Base-by-base conservation (phyloP, 192 early-diverging fungal species). In the Chytriomyces hyalinus region DNA sequence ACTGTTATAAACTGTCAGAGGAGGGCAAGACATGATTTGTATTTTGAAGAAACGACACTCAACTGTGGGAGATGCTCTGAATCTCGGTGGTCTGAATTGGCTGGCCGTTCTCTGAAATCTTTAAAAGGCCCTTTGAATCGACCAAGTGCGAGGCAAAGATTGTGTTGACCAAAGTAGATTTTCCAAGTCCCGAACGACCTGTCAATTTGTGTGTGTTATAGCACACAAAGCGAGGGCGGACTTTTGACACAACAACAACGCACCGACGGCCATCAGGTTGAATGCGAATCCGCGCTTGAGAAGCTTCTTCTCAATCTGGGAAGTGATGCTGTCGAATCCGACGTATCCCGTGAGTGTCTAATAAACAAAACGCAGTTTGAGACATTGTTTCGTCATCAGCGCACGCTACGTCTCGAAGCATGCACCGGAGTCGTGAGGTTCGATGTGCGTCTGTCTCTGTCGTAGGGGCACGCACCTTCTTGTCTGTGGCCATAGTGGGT, bases 111-210 rank as follows among this genome's bases (percentile, higher is more conserved):
- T 96, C 95, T 82, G 91, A 89, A 67, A 89, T 91, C 66, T 89
- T 89, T 75, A 90, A 89, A 75, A 94, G 92, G 45, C 92, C 93
- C 87, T 96, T 96, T 78, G 90, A 93, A 70, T 99, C 96, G 77
- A 97, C 92, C 67, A 99, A 86, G 77, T 99, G 97, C 43, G 95
- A 90, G 61, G 96, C 92, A 85, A 98, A 99, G 75, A 98, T 90
- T 83, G 96, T 99, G 90, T 99, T 99, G 84, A 98, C 91, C 75
- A 99, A 88, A 51, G 97, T 99, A 72, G 94, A 94, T 89, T 99
- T 99, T 84, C 97, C 97, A 78, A 98, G 87, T 20, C 97, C 97
- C 49, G 96, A 93, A 85, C 95, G 94, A 70, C 97, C 97, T 94
- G 36, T 36, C 36, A 36, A 36, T 36, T 36, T 36, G 36, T 36